A percentile compares a stretch with the other conserved stretches of the same genome.
phyloP scores from a whole-genome alignment of 1,284 basidiomycete genomes.

The Ganoderma multipileum region DNA sequence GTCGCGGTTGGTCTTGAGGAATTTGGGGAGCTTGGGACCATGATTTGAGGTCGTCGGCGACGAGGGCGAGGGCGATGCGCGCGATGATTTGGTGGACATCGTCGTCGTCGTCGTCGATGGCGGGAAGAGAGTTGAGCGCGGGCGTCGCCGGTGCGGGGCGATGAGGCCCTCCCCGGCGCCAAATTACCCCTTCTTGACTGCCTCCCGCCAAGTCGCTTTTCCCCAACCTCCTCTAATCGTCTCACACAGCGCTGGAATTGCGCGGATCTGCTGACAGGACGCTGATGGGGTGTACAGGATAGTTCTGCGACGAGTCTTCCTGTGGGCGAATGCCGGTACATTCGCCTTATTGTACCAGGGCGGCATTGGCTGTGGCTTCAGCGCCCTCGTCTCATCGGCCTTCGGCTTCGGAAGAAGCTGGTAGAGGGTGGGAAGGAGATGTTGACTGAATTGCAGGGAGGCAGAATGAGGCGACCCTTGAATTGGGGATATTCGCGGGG shows the following conservation, averaged over 20 bases:
- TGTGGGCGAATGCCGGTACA: not conserved
- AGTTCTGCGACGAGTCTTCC: not conserved
- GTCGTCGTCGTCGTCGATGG: slow-evolving; percentile 37
- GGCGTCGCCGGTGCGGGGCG: slow-evolving; percentile 20
- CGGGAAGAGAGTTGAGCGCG: slow-evolving; percentile 20
- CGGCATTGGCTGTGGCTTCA: not conserved
- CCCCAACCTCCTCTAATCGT: not conserved
- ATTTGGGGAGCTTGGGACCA: slow-evolving; percentile 66
- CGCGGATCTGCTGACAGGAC: not conserved
- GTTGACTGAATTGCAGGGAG: not conserved
- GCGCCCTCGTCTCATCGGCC: not conserved
- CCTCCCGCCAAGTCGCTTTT: not conserved
- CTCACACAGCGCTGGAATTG: not conserved
- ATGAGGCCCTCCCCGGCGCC: not conserved
- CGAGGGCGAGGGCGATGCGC: slow-evolving; percentile 41
- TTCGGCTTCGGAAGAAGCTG: not conserved
- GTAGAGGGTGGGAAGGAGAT: not conserved
- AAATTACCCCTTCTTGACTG: not conserved
- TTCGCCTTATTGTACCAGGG: not conserved
- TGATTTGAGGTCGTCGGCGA: slow-evolving; percentile 41
- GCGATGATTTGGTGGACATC: slow-evolving; percentile 41
- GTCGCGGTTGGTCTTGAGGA: slow-evolving; percentile 67
- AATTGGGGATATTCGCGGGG: not conserved
- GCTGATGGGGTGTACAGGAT: not conserved
- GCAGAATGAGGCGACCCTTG: not conserved